A percentile compares a stretch with the other conserved stretches of the same genome.
Conservation (phyloP, 2,329 filamentous ascomycete genomes). For the Talaromyces sp. region DNA sequence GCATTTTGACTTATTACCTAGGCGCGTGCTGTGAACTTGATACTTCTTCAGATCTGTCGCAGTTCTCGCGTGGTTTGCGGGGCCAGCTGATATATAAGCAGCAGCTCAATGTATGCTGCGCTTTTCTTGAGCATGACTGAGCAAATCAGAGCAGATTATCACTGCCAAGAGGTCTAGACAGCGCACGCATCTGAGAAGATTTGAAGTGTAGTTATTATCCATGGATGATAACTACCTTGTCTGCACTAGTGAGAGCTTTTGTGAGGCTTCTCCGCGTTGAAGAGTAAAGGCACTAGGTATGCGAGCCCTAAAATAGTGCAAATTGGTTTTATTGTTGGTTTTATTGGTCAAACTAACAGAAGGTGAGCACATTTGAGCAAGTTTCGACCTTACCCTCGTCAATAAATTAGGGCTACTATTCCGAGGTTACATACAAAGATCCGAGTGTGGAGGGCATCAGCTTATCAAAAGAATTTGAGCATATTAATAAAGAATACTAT, state of each 20-base stretch:
- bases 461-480: slow-evolving; percentile 15
- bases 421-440: no score
- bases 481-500: slow-evolving; percentile 11
- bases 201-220: no score
- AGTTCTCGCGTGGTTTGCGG: no score
- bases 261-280: neutral
- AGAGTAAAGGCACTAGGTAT: neutral
- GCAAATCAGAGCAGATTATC: slow-evolving; percentile 3
- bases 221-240: no score
- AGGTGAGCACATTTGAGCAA: slow-evolving; percentile 1
- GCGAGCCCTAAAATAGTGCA: neutral
- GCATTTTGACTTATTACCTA: slow-evolving; percentile 1
- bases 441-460: no score
- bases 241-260: neutral
- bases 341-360: neutral
- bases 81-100: neutral
- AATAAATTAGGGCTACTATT: neutral
- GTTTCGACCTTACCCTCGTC: neutral
- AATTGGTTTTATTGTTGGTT: neutral
- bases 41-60: no score
- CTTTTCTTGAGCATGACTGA: neutral
- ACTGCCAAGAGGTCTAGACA: neutral
- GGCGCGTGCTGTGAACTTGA: no score
- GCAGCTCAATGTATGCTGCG: neutral
- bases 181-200: neutral